Conservation (phyloP, 164 flowering plant genomes). For the Buxus sempervirens region DNA sequence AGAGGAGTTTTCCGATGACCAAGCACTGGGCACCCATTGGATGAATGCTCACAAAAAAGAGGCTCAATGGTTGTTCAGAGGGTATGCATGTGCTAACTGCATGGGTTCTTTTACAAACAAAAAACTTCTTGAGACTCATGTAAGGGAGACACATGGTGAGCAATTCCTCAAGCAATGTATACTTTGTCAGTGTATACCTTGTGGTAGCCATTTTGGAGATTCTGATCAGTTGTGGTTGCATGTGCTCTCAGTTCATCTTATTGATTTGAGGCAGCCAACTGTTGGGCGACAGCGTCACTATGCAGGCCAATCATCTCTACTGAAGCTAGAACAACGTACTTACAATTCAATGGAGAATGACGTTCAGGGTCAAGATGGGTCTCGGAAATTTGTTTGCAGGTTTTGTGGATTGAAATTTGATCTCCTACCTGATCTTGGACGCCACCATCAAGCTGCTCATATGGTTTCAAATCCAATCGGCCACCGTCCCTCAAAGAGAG, state of each 20-base stretch:
- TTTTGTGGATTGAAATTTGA: slow-evolving; percentile 92
- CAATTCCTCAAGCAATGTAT: slow-evolving; percentile 67
- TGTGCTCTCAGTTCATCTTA: slow-evolving; percentile 63
- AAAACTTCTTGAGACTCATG: slow-evolving; percentile 75
- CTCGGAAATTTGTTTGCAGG: slow-evolving; percentile 58
- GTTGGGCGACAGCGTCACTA: slow-evolving; percentile 27
- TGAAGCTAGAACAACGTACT: slow-evolving; percentile 26
- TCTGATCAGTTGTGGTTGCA: slow-evolving; percentile 77
- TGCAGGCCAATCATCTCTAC: slow-evolving; percentile 23
- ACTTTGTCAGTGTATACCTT: slow-evolving; percentile 85
- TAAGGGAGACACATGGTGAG: slow-evolving; percentile 76
- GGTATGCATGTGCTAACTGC: slow-evolving; percentile 94
- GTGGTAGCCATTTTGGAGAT: slow-evolving; percentile 72
- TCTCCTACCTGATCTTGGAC: slow-evolving; percentile 95
- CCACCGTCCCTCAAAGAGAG: slow-evolving; percentile 47
- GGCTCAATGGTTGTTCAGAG: slow-evolving; percentile 84
- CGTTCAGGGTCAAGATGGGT: slow-evolving; percentile 28
- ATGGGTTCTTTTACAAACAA: slow-evolving; percentile 83
- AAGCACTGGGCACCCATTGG: slow-evolving; percentile 73
- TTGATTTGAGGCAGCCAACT: slow-evolving; percentile 44
- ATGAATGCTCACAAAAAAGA: slow-evolving; percentile 81
- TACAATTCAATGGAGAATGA: slow-evolving; percentile 31
- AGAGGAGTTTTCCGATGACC: slow-evolving; percentile 52
- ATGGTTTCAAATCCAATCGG: slow-evolving; percentile 52
- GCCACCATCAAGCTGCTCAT: slow-evolving; percentile 98